Evolutionary conservation across 352 stramenopile genomes (phyloP).

Genomic region (Globisporangium cystogenes): DNA sequence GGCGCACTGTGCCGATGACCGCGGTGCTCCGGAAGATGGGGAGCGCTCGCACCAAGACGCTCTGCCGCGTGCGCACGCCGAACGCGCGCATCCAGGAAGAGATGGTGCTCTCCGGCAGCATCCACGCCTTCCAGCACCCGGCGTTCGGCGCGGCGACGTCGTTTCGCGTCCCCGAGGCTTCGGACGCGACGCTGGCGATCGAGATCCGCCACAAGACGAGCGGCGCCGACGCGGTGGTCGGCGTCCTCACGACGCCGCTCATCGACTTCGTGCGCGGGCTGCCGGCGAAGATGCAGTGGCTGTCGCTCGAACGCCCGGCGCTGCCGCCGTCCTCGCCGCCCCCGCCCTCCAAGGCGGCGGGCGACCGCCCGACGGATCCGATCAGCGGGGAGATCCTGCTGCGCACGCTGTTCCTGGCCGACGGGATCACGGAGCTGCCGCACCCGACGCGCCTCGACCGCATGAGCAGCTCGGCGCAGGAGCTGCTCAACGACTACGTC

Average conservation of each 20-base stretch:
- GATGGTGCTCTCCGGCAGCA: constrained; percentile 36
- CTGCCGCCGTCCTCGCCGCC: neutral
- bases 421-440: constrained; percentile 39
- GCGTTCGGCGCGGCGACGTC: constrained; percentile 30
- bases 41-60: constrained; percentile 6
- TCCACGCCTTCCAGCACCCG: constrained; percentile 38
- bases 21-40: neutral
- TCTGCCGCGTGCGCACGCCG: constrained; percentile 42
- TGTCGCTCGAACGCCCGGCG: constrained; percentile 21
- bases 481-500: constrained; percentile 20
- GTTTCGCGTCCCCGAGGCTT: constrained; percentile 42
- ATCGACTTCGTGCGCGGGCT: constrained; percentile 52
- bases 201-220: constrained; percentile 37
- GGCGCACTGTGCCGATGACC: constrained; percentile 7
- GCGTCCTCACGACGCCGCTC: constrained; percentile 26
- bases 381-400: constrained; percentile 35
- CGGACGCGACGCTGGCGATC: constrained; percentile 33
- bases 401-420: constrained; percentile 53
- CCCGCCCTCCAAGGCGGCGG: neutral
- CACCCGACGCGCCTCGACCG: constrained; percentile 28
- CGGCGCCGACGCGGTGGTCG: constrained; percentile 21
- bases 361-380: constrained; percentile 11
- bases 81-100: constrained; percentile 42
- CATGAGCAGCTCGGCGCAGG: constrained; percentile 31
- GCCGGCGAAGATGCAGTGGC: constrained; percentile 59